Base-by-base conservation (phyloP, 1,284 basidiomycete species). In the Apiotrichum siamense region DNA sequence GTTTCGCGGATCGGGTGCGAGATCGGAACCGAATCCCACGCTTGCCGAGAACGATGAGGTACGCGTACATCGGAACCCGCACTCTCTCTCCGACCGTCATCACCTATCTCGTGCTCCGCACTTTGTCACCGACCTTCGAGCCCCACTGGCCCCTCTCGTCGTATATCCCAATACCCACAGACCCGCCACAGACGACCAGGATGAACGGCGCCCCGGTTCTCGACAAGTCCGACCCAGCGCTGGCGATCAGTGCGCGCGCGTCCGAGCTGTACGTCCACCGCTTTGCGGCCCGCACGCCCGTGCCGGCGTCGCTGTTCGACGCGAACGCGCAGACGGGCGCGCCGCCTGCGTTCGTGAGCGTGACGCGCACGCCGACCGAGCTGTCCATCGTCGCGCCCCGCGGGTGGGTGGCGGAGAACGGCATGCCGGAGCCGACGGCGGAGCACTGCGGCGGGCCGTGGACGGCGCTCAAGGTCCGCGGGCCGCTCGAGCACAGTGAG, bases 401-500 rank as follows among this genome's bases (percentile, higher is more conserved):
- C 65, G 51, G 38, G 18, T 47, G 43, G 1, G 21, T 25, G 5
- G 41, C 20, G 3, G 42, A 35, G 11, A 36, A 47, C 3, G 48
- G 54, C 27, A 43, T 66, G 40, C 64, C 70, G 11, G 64, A 72
- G 18, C 62, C 72, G 17, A 63, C 73, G 20, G 42, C 39, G 5
- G 49, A 73, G 20, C 83, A 83, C 81, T 32, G 24, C 15, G 54
- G 59, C 15, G 59, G 61, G 6, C 60, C 61, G 5, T 66, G 65
- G 63, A 76, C 70, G 61, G 81, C 80, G 54, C 79, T 86, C 50
- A 80, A 80, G 62, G 81, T 86, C 43, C 74, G 74, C 42, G 84
- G 83, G 3, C 82, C 82, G 3, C 80, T 86, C 79, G 80, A 82
- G 62, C 83, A 84, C 52, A 77, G 83, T 83, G 55, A 55, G 76